Conservation (phyloP, 2,329 filamentous ascomycete genomes). For the Trichoderma sp. region DNA sequence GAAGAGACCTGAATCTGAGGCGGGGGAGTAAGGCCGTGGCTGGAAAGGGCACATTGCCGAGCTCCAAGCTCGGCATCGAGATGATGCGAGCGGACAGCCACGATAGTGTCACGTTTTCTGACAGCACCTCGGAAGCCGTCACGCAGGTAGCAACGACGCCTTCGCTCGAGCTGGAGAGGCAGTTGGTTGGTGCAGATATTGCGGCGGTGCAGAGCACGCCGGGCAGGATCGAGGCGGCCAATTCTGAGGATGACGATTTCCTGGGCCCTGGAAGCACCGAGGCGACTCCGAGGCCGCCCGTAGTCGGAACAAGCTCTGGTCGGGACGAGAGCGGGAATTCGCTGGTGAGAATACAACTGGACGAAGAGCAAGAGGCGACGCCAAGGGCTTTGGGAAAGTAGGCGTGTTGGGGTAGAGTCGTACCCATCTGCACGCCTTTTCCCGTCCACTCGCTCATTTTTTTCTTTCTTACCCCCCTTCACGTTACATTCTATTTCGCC, state of each 20-base stretch:
- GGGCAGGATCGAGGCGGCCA: slow-evolving; percentile 27
- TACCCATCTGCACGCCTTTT: neutral
- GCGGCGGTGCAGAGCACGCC: slow-evolving; percentile 35
- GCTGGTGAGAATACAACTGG: slow-evolving; percentile 14
- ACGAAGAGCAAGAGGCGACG: slow-evolving; percentile 45
- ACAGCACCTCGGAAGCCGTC: slow-evolving; percentile 54
- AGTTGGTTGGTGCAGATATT: slow-evolving; percentile 33
- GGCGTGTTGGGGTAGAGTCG: slow-evolving; percentile 5
- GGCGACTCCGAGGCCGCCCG: slow-evolving; percentile 49
- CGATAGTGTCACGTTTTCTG: slow-evolving; percentile 69
- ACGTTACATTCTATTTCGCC: neutral
- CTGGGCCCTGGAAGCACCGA: slow-evolving; percentile 40
- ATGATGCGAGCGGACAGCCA: slow-evolving; percentile 98
- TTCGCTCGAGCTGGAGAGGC: slow-evolving; percentile 45
- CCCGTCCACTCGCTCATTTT: slow-evolving; percentile 4
- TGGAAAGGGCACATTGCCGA: slow-evolving; percentile 63
- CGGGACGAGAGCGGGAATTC: slow-evolving; percentile 23
- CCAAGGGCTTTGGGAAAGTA: slow-evolving; percentile 43
- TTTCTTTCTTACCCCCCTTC: neutral
- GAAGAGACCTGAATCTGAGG: slow-evolving; percentile 51
- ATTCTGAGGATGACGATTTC: neutral
- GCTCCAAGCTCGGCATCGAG: slow-evolving; percentile 89
- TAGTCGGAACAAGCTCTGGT: slow-evolving; percentile 25
- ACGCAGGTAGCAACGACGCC: slow-evolving; percentile 56
- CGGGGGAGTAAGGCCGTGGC: slow-evolving; percentile 44